Evolutionary conservation across 805 yeast species (phyloP), one percentile per base, ranked within the genome.

Genomic region (Lachancea sp.): DNA sequence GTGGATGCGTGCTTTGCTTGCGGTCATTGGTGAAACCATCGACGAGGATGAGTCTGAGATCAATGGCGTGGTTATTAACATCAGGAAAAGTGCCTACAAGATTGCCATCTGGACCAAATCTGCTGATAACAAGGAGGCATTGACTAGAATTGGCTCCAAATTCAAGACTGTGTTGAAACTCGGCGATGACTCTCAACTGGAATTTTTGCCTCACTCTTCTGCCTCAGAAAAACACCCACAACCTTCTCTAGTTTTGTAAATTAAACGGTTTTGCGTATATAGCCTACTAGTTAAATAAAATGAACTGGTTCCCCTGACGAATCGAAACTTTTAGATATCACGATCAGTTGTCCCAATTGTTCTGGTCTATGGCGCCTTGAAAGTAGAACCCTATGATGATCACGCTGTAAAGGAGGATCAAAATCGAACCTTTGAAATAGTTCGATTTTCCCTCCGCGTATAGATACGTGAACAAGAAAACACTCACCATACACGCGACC

Each of bases 381-480:
- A 83, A 78, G 68, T 77, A 88, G 62, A 90, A 89, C 0, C 97
- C 98, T 36, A 77, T 67, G 41, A 86, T 66, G 8, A 85, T 78
- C 24, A 85, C 86, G 26, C 78, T 55, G 57, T 90, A 90, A 23
- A 85, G 72, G 47, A 92, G 72, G 9, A 90, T 77, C 57, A 90
- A 67, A 49, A 92, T 86, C 12, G 89, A 80, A 1, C 98, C 97
- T 61, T 92, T 92, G 72, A 92, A 90, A 60, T 92, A 92, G 59
- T 92, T 92, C 22, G 95, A 83, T 57, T 89, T 88, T 2, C 98
- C 98, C 58, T 92, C 98, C 0, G 96, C 95, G 60, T 92, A 92
- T 42, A 92, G 77, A 61, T 92, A 90, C 1, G 95, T 84, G 69
- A 87, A 90, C 62, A 92, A 67, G 46, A 87, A 86, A 42, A 90